These are phyloP conservation scores for Eustoma russellianum DNA, from an alignment of 257 asterid species.

Conservation along the genomic window DNA sequence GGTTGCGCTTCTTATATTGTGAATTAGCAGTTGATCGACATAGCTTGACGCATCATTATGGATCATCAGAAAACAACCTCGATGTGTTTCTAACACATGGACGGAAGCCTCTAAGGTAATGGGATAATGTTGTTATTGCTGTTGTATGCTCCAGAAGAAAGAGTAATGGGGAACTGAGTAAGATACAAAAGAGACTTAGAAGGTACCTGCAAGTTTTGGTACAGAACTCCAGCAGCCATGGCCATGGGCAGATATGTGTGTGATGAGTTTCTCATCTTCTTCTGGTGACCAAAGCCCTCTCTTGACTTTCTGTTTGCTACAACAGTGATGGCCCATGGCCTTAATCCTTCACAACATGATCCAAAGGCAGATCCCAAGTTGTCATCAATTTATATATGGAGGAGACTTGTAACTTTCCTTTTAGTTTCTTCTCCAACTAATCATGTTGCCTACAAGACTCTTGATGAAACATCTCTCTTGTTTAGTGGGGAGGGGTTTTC, in stretches of 20 bases:
- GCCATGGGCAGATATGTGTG: constrained; percentile 64
- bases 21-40: too few relatives aligned
- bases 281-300: constrained; percentile 96
- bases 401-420: not conserved
- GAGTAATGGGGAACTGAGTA: not conserved
- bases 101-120: too few relatives aligned
- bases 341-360: constrained; percentile 7
- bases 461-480: not conserved
- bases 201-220: constrained; percentile 34
- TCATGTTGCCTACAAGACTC: constrained; percentile 6
- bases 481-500: constrained; percentile 21
- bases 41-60: too few relatives aligned
- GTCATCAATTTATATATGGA: constrained; percentile 14
- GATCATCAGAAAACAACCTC: too few relatives aligned
- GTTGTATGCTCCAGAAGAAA: not conserved
- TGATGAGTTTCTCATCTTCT: constrained; percentile 76
- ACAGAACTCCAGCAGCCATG: constrained; percentile 96
- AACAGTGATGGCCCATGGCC: constrained; percentile 82
- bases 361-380: constrained; percentile 2
- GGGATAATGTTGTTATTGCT: too few relatives aligned
- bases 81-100: too few relatives aligned
- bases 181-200: too few relatives aligned
- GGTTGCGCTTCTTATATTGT: too few relatives aligned
- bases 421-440: constrained; percentile 12
- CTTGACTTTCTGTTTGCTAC: constrained; percentile 92